These are phyloP conservation scores for Erodium maritimum DNA, from an alignment of 345 rosid genomes.

Conservation along the genomic window DNA sequence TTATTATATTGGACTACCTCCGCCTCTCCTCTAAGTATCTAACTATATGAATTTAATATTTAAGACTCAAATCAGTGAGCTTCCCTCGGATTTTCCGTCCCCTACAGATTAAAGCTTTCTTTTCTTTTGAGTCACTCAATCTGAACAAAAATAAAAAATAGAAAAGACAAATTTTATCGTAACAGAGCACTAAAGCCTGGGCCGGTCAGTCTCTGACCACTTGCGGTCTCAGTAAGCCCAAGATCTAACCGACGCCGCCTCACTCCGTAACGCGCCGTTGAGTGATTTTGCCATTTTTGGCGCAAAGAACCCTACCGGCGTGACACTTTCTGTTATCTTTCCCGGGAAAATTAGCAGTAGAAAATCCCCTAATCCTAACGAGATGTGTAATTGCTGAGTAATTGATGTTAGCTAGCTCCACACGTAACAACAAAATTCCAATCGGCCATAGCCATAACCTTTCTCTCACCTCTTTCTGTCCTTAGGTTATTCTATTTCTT, in stretches of 20 bases:
- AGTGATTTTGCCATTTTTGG: conserved; percentile 1
- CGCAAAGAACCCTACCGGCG: conserved; percentile 3
- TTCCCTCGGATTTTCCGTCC: not conserved
- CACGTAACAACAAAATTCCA: not conserved
- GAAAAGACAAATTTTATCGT: no score
- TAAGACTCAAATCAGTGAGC: not conserved
- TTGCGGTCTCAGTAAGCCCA: no score
- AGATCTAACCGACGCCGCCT: no score
- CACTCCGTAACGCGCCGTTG: not conserved
- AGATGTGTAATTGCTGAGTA: not conserved
- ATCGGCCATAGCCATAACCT: not conserved
- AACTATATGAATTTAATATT: no score
- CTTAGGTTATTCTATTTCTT: not conserved
- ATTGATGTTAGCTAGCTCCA: not conserved
- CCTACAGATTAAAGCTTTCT: no score
- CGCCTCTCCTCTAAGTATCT: not conserved
- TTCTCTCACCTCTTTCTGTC: not conserved
- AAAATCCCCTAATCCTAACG: no score
- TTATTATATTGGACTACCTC: not conserved
- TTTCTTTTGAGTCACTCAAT: no score
- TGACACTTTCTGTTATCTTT: conserved; percentile 1
- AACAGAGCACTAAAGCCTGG: no score
- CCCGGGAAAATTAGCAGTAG: conserved; percentile 8
- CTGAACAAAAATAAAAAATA: no score
- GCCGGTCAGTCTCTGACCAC: no score